Percentiles rank a stretch among this genome's conserved stretches.
These are phyloP conservation scores for Aristolochia contorta DNA, from an alignment of 164 flowering plant genomes.

Conservation along the genomic window DNA sequence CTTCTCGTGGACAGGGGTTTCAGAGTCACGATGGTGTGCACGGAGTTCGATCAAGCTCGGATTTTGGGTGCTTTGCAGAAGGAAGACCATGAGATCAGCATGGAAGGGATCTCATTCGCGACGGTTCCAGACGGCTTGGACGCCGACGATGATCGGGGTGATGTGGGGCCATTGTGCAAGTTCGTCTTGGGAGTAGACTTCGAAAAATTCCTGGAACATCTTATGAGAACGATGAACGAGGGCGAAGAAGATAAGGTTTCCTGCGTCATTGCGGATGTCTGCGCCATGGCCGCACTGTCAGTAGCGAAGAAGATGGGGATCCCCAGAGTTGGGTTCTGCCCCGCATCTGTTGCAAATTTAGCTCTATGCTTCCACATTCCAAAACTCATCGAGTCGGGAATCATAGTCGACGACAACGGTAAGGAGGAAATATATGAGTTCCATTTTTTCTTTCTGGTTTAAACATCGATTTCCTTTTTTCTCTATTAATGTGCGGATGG, in stretches of 20 bases:
- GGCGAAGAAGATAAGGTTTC: constrained; percentile 10
- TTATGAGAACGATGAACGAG: constrained; percentile 8
- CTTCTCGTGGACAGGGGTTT: constrained; percentile 17
- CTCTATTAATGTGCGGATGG: no score
- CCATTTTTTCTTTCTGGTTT: no score
- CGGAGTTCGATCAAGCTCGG: constrained; percentile 3
- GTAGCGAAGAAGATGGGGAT: constrained; percentile 22
- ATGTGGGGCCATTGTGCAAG: constrained; percentile 1
- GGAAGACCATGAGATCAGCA: neutral
- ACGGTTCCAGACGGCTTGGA: constrained; percentile 15
- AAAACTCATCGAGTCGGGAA: constrained; percentile 17
- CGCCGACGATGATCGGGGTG: constrained; percentile 5
- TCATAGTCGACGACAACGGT: constrained; percentile 13
- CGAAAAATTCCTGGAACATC: constrained; percentile 11
- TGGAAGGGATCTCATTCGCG: constrained; percentile 2
- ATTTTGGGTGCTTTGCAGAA: neutral
- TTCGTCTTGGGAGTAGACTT: neutral
- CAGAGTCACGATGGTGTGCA: constrained; percentile 12
- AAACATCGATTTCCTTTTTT: no score
- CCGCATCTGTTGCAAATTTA: constrained; percentile 7
- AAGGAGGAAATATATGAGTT: neutral
- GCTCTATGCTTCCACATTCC: constrained; percentile 9
- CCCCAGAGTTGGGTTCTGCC: constrained; percentile 10
- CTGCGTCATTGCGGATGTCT: constrained; percentile 22
- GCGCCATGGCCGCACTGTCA: constrained; percentile 12